Percentiles rank a stretch among this genome's conserved stretches.
These are phyloP conservation scores for Alternaria brassicae DNA, from an alignment of 2,329 filamentous ascomycete genomes.

Conservation along the genomic window DNA sequence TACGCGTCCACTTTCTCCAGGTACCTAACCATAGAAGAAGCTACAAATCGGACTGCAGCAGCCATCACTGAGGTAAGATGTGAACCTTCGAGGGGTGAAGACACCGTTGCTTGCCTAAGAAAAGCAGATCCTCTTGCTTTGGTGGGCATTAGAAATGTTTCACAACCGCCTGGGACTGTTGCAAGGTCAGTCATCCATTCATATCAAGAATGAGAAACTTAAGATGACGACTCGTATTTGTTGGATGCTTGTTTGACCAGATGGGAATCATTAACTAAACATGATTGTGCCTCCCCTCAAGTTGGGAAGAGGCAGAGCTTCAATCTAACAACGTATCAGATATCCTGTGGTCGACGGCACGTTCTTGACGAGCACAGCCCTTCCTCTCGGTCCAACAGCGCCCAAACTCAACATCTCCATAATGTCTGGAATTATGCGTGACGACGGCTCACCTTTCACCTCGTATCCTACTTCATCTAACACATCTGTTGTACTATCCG, in stretches of 20 bases:
- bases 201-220: not conserved
- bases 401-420: not conserved
- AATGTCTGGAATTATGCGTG: not conserved
- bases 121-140: constrained; percentile 32
- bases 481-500: constrained; percentile 28
- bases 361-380: not conserved
- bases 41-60: constrained; percentile 24
- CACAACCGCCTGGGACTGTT: not conserved
- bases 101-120: constrained; percentile 33
- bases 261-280: not conserved
- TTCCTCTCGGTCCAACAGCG: not conserved
- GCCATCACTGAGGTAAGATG: constrained; percentile 39
- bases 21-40: constrained; percentile 37
- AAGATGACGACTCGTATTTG: not conserved
- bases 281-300: not conserved
- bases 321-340: not conserved
- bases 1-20: constrained; percentile 32
- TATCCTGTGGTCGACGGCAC: not conserved
- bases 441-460: not conserved
- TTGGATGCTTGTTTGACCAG: not conserved
- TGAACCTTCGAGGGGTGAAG: constrained; percentile 6
- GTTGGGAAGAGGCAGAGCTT: not conserved
- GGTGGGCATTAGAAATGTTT: constrained; percentile 16
- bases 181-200: not conserved
- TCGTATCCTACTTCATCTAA: constrained; percentile 12